A percentile compares a stretch with the other conserved stretches of the same genome.
Conservation (phyloP, 345 rosid genomes). For the Excoecaria agallocha region DNA sequence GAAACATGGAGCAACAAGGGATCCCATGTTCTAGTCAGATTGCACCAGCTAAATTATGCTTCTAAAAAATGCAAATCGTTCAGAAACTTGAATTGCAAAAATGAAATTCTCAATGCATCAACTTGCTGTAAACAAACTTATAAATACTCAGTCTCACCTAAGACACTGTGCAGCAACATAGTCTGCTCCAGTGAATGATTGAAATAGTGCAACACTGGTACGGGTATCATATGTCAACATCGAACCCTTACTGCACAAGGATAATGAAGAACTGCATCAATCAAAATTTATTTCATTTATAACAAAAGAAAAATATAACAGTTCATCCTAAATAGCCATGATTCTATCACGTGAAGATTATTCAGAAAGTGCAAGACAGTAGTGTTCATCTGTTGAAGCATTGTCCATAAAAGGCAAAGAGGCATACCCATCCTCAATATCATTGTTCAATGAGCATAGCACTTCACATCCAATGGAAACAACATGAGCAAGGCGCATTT, state of each 20-base stretch:
- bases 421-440: conserved; percentile 68
- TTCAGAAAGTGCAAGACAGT: background rate
- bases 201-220: conserved; percentile 61
- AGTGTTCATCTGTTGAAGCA: background rate
- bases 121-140: background rate
- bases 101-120: conserved; percentile 8
- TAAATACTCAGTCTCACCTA: conserved; percentile 39
- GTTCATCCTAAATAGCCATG: background rate
- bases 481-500: conserved; percentile 77
- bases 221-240: conserved; percentile 64
- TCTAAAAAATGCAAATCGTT: background rate
- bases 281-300: conserved; percentile 5
- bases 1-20: background rate
- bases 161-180: conserved; percentile 72
- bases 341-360: background rate
- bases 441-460: conserved; percentile 42
- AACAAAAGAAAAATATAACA: background rate
- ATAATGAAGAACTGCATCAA: conserved; percentile 15
- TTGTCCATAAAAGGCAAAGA: conserved; percentile 6
- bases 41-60: background rate
- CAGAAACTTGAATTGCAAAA: conserved; percentile 2
- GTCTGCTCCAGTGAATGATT: conserved; percentile 74
- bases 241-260: conserved; percentile 51
- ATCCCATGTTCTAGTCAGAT: background rate
- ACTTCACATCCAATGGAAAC: conserved; percentile 67